A percentile compares a stretch with the other conserved stretches of the same genome.
These are phyloP conservation scores for Cladophialophora carrionii DNA, from an alignment of 2,329 filamentous ascomycete genomes.

Conservation along the genomic window DNA sequence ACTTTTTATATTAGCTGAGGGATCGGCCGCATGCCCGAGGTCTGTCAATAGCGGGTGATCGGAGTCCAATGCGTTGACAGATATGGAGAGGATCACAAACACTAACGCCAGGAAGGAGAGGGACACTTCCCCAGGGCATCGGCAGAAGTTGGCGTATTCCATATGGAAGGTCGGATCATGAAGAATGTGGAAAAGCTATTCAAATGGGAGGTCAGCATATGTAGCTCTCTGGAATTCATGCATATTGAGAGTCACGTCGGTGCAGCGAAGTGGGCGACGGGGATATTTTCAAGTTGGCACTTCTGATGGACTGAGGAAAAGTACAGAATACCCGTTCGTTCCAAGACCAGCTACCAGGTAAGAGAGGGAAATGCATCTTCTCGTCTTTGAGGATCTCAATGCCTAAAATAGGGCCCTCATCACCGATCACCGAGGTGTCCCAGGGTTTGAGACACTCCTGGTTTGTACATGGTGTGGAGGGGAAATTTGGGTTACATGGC, in stretches of 20 bases:
- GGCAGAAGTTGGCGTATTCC: constrained; percentile 46
- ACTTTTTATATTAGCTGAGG: constrained; percentile 45
- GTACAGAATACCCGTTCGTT: not conserved
- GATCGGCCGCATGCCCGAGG: constrained; percentile 44
- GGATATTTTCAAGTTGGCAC: not conserved
- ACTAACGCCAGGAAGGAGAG: constrained; percentile 47
- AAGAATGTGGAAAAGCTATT: constrained; percentile 47
- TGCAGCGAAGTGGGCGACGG: not conserved
- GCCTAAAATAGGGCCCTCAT: not conserved
- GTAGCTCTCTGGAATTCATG: not conserved
- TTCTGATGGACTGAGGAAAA: not conserved
- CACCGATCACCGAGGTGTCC: not conserved
- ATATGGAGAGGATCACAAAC: constrained; percentile 47
- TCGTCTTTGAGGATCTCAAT: not conserved
- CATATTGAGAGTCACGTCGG: not conserved
- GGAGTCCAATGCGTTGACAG: constrained; percentile 46
- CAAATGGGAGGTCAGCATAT: constrained; percentile 6
- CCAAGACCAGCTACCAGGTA: not conserved
- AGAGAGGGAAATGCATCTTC: not conserved
- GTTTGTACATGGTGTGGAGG: not conserved
- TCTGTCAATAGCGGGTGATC: constrained; percentile 45
- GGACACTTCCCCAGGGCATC: constrained; percentile 44
- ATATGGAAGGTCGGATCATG: constrained; percentile 48
- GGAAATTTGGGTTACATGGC: not conserved
- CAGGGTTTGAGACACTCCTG: not conserved